Conservation (phyloP, 176 grass and related monocot species). For the Carex kokanica region DNA sequence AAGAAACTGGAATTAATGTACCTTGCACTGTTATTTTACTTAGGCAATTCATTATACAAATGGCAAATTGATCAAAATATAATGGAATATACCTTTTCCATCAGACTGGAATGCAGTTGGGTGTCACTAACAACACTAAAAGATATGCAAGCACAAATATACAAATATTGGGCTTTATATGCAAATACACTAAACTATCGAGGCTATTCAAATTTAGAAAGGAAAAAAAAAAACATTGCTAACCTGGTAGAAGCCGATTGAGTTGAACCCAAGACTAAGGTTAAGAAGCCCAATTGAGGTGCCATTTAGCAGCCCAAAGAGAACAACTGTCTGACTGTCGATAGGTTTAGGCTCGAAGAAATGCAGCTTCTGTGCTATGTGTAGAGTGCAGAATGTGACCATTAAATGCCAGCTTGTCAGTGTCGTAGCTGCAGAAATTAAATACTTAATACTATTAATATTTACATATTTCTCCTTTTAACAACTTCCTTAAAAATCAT, state of each 20-base stretch:
- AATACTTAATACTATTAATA: constrained; percentile 15
- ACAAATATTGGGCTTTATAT: neutral
- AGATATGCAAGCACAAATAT: neutral
- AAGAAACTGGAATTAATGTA: neutral
- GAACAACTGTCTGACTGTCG: constrained; percentile 79
- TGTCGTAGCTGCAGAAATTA: constrained; percentile 69
- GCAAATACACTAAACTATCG: neutral
- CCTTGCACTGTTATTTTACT: neutral
- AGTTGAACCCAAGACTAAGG: constrained; percentile 98
- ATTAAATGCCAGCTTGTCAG: constrained; percentile 99
- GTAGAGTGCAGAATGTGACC: constrained; percentile 94
- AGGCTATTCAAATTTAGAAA: neutral
- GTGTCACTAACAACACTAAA: constrained; percentile 2
- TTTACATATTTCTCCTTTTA: constrained; percentile 13
- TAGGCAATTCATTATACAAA: neutral
- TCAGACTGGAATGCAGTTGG: neutral
- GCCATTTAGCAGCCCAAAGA: constrained; percentile 91
- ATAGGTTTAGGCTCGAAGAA: constrained; percentile 93
- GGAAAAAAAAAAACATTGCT: constrained; percentile 7
- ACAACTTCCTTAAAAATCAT: neutral
- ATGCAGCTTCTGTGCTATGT: constrained; percentile 75
- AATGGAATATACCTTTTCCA: neutral
- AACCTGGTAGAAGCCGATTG: constrained; percentile 98
- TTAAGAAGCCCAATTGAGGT: constrained; percentile 96
- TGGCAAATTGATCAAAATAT: neutral